These are phyloP conservation scores for Aspergillus bombycis DNA, from an alignment of 2,329 filamentous ascomycete genomes.

Conservation along the genomic window DNA sequence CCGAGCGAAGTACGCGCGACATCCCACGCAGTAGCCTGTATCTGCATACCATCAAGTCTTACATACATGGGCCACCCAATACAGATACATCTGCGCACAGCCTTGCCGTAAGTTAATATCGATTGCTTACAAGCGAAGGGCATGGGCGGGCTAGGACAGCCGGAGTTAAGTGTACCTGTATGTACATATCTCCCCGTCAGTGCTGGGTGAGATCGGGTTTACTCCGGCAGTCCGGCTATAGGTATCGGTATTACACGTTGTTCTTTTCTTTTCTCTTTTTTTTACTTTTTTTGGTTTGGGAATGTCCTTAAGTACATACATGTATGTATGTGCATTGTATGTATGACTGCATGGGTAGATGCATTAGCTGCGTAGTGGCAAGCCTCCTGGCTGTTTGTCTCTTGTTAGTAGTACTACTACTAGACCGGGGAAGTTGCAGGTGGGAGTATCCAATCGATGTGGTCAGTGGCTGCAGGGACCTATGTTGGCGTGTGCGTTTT, in stretches of 20 bases:
- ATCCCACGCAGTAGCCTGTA: background rate
- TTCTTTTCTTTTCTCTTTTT: background rate
- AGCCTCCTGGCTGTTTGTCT: background rate
- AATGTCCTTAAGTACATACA: background rate
- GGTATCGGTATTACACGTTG: background rate
- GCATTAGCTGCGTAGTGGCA: background rate
- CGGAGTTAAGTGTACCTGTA: background rate
- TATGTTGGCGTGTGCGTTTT: constrained; percentile 3
- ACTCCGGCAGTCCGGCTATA: constrained; percentile 2
- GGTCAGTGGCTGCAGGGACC: constrained; percentile 5
- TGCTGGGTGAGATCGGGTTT: constrained; percentile 6
- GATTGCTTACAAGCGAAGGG: background rate
- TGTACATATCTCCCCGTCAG: background rate
- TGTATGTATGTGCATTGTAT: background rate
- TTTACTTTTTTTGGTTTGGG: background rate
- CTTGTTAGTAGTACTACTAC: too few relatives aligned
- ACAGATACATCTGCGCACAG: background rate
- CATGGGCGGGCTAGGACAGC: background rate
- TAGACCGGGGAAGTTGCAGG: background rate
- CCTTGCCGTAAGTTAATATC: constrained; percentile 5
- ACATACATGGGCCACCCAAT: constrained; percentile 3
- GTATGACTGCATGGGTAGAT: background rate
- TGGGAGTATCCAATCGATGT: background rate
- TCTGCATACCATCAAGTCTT: constrained; percentile 6
- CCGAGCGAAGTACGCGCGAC: constrained; percentile 5